Conservation (phyloP, 495 filamentous ascomycete species). For the Penicillium salamii region DNA sequence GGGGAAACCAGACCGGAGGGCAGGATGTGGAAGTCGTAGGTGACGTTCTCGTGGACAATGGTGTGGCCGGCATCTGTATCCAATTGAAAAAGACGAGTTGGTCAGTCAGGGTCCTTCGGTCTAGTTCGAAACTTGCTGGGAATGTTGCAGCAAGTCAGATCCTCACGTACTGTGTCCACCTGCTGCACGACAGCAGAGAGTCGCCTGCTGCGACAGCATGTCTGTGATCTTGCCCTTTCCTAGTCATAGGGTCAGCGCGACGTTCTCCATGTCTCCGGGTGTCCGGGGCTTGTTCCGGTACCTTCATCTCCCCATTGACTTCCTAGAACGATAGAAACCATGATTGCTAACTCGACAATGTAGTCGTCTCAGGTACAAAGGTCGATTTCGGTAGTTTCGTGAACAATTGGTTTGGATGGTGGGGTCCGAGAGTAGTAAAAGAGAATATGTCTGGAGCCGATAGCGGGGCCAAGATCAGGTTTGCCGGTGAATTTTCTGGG, state of each 20-base stretch:
- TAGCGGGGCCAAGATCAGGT: slow-evolving; percentile 10
- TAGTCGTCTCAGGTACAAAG: background rate
- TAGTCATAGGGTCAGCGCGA: slow-evolving; percentile 15
- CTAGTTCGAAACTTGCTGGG: background rate
- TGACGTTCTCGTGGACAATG: slow-evolving; percentile 58
- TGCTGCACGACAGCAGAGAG: slow-evolving; percentile 60
- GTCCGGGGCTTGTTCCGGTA: slow-evolving; percentile 15
- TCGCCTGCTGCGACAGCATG: slow-evolving; percentile 56
- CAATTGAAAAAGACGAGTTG: slow-evolving; percentile 1
- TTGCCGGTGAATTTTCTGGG: slow-evolving; percentile 5
- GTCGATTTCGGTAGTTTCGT: slow-evolving; percentile 4
- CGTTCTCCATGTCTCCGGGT: background rate
- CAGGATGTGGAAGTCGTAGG: slow-evolving; percentile 71
- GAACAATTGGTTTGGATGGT: slow-evolving; percentile 11
- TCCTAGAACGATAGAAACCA: slow-evolving; percentile 63
- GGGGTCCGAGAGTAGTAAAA: slow-evolving; percentile 4
- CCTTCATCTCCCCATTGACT: slow-evolving; percentile 71
- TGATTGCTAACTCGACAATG: slow-evolving; percentile 19
- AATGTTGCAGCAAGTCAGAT: background rate
- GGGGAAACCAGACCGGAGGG: slow-evolving; percentile 75
- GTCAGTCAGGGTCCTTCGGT: slow-evolving; percentile 14
- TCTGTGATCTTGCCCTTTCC: slow-evolving; percentile 73
- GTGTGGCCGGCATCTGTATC: slow-evolving; percentile 51
- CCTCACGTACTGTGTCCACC: slow-evolving; percentile 72
- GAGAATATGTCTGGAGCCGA: slow-evolving; percentile 7